phyloP scores from a whole-genome alignment of 768 basidiomycete species.

The Xerocomellus chrysenteron region DNA sequence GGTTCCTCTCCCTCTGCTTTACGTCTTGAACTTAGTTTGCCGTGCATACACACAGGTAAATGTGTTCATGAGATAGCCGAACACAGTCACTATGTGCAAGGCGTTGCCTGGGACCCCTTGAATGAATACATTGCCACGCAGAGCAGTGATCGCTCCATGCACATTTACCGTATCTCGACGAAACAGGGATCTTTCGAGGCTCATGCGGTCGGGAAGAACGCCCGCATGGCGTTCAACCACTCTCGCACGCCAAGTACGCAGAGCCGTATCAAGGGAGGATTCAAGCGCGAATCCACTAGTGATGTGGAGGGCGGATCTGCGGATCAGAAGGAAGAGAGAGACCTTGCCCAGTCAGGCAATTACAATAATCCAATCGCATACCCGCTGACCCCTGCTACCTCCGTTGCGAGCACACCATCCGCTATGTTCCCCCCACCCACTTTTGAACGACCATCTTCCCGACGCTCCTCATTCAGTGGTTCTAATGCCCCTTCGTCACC shows the following conservation, averaged over 20 bases:
- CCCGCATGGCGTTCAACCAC: constrained; percentile 66
- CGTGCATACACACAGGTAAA: constrained; percentile 52
- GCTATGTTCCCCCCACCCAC: constrained; percentile 44
- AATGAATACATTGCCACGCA: constrained; percentile 98
- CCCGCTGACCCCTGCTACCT: constrained; percentile 65
- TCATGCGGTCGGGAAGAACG: constrained; percentile 88
- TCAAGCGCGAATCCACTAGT: constrained; percentile 73
- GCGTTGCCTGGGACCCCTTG: constrained; percentile 97
- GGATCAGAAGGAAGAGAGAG: constrained; percentile 51
- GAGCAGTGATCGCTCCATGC: constrained; percentile 94
- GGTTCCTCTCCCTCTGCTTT: constrained; percentile 16
- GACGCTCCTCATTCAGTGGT: constrained; percentile 68
- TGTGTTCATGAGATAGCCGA: constrained; percentile 89
- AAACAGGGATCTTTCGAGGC: constrained; percentile 84
- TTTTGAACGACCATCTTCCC: constrained; percentile 62
- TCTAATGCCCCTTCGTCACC: constrained; percentile 81
- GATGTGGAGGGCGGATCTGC: constrained; percentile 69
- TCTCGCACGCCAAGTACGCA: constrained; percentile 67
- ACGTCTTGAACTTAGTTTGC: background rate
- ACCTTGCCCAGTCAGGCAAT: constrained; percentile 27
- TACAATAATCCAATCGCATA: constrained; percentile 31
- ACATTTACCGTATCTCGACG: constrained; percentile 82
- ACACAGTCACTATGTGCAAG: constrained; percentile 96
- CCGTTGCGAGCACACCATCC: constrained; percentile 66
- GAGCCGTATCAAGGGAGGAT: constrained; percentile 53